Evolutionary conservation across 768 basidiomycete species (phyloP), one percentile per base, ranked within the genome.

Genomic region (Mycena sanguinolenta): DNA sequence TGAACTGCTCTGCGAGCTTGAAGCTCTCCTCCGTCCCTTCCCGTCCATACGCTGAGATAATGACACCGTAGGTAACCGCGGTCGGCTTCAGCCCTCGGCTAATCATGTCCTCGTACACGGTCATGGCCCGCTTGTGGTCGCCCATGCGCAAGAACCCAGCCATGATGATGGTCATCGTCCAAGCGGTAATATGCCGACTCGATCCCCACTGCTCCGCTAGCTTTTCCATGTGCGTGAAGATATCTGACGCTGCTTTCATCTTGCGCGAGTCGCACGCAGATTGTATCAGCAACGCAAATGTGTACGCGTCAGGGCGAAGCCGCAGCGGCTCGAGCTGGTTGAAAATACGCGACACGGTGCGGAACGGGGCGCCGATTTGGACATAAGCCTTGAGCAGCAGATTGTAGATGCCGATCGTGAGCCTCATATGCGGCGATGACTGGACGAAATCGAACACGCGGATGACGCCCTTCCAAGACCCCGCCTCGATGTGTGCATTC

Each of bases 321-420:
- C 86, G 86, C 9, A 83, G 77, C 42, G 81, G 75, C 65, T 83
- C 79, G 65, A 95, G 80, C 62, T 83, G 85, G 52, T 84, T 81
- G 80, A 96, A 95, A 39, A 94, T 76, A 5, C 82, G 78, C 30
- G 88, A 82, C 46, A 96, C 91, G 30, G 89, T 78, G 36, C 79
- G 78, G 73, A 92, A 93, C 0, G 96, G 95, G 2, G 94, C 89
- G 28, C 93, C 95, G 39, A 94, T 87, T 55, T 92, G 83, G 62
- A 97, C 88, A 75, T 95, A 93, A 2, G 95, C 95, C 79, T 94
- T 95, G 73, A 97, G 82, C 28, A 98, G 85, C 28, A 89, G 89
- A 78, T 95, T 95, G 79, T 90, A 91, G 60, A 92, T 85, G 58
- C 89, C 86, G 76, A 92, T 85, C 49, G 87, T 82, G 44, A 90